A percentile compares a stretch with the other conserved stretches of the same genome.
phyloP scores from a whole-genome alignment of 768 basidiomycete species.

The Pulveroboletus ravenelii region DNA sequence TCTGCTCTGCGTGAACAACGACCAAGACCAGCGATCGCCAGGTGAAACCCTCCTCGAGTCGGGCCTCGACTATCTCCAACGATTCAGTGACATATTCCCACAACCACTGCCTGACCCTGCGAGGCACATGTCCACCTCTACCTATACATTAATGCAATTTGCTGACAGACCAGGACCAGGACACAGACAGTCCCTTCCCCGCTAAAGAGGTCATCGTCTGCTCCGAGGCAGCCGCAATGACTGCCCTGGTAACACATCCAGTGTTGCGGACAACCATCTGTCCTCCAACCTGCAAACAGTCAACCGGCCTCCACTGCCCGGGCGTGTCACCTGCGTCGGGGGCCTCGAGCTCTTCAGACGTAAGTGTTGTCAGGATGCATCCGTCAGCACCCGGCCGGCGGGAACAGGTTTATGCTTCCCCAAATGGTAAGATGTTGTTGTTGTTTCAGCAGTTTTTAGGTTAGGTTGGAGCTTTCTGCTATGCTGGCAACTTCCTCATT shows the following conservation, averaged over 20 bases:
- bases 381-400: background rate
- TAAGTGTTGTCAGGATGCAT: background rate
- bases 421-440: background rate
- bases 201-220: background rate
- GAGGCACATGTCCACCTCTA: too few relatives aligned
- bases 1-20: too few relatives aligned
- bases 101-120: too few relatives aligned
- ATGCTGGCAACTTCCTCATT: too few relatives aligned
- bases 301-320: too few relatives aligned
- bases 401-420: background rate
- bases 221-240: background rate
- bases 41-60: too few relatives aligned
- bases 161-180: background rate
- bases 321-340: background rate
- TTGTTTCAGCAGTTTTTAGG: background rate
- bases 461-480: background rate
- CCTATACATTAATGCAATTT: too few relatives aligned
- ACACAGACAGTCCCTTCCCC: background rate
- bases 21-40: too few relatives aligned
- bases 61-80: too few relatives aligned
- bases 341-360: background rate
- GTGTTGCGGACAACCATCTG: background rate
- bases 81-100: too few relatives aligned
- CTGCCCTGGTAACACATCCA: background rate
- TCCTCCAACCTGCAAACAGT: too few relatives aligned